These are phyloP conservation scores for Malus sylvestris DNA, from an alignment of 306 rosid species.

Conservation along the genomic window DNA sequence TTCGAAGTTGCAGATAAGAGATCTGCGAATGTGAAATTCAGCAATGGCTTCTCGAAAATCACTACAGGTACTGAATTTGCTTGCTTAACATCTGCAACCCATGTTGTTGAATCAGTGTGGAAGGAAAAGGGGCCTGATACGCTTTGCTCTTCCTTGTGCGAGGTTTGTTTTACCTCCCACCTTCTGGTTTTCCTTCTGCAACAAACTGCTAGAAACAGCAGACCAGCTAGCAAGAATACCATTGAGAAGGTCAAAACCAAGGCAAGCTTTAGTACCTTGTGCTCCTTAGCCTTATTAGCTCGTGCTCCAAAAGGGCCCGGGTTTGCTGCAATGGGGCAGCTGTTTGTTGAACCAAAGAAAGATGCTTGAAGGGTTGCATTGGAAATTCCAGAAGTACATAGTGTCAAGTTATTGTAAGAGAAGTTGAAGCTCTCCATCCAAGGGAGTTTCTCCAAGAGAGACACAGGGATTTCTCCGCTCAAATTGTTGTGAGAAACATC, in stretches of 20 bases:
- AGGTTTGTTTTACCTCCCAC: constrained; percentile 74
- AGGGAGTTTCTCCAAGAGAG: constrained; percentile 53
- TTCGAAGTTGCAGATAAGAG: constrained; percentile 88
- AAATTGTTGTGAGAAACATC: constrained; percentile 80
- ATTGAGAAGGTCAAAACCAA: constrained; percentile 60
- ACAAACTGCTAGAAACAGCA: constrained; percentile 72
- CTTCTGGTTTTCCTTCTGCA: constrained; percentile 64
- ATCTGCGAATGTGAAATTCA: constrained; percentile 85
- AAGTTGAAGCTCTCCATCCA: constrained; percentile 83
- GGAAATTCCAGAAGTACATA: constrained; percentile 60
- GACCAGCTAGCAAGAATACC: constrained; percentile 66
- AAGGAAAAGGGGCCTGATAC: constrained; percentile 95
- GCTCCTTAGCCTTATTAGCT: constrained; percentile 21
- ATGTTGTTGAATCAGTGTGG: constrained; percentile 92
- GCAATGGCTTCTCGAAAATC: constrained; percentile 85
- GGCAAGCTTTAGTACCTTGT: constrained; percentile 64
- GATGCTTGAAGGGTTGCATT: constrained; percentile 39
- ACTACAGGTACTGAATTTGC: constrained; percentile 84
- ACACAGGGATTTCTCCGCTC: constrained; percentile 67
- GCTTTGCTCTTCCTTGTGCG: constrained; percentile 74
- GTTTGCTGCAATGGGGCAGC: constrained; percentile 95
- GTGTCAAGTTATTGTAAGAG: constrained; percentile 75
- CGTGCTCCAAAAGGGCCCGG: constrained; percentile 45
- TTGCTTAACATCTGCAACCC: constrained; percentile 99
- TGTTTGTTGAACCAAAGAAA: constrained; percentile 60